These are phyloP conservation scores for Pseudozyma tsukubaensis DNA, from an alignment of 1,284 basidiomycete genomes.

Conservation along the genomic window DNA sequence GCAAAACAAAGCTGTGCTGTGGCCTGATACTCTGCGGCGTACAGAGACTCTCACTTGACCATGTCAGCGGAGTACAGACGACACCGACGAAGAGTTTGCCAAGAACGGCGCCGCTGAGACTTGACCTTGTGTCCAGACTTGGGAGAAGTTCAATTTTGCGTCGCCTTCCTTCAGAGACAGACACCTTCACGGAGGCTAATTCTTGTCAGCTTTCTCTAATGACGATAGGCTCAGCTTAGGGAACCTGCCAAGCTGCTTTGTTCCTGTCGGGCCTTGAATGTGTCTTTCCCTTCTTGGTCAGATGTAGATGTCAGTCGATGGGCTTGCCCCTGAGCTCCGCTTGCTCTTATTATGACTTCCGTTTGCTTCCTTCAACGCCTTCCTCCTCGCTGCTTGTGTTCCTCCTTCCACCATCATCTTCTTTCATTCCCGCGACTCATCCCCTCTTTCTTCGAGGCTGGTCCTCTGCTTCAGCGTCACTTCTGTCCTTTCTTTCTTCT, in stretches of 20 bases:
- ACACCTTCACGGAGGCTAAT: no score
- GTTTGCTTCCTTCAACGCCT: not conserved
- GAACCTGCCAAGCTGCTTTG: not conserved
- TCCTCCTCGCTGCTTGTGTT: not conserved
- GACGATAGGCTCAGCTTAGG: not conserved
- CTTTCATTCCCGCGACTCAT: conserved; percentile 6
- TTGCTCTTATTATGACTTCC: not conserved
- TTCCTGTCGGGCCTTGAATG: conserved; percentile 7
- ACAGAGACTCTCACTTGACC: not conserved
- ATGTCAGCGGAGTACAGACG: not conserved
- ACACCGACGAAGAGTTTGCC: not conserved
- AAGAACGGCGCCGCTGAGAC: not conserved
- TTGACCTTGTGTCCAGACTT: not conserved
- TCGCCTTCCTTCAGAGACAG: no score
- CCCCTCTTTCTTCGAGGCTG: conserved; percentile 26
- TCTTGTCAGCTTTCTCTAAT: not conserved
- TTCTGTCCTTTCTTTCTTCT: conserved; percentile 19
- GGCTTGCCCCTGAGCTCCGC: not conserved
- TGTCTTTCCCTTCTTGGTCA: conserved; percentile 9
- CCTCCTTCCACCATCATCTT: conserved; percentile 19
- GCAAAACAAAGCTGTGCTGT: not conserved
- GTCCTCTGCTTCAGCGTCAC: conserved; percentile 37
- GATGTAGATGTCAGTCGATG: not conserved
- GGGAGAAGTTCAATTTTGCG: conserved; percentile 1
- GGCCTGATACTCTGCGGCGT: not conserved